Evolutionary conservation across 768 basidiomycete species (phyloP), one percentile per base, ranked within the genome.

Genomic region (Pulveroboletus ravenelii): DNA sequence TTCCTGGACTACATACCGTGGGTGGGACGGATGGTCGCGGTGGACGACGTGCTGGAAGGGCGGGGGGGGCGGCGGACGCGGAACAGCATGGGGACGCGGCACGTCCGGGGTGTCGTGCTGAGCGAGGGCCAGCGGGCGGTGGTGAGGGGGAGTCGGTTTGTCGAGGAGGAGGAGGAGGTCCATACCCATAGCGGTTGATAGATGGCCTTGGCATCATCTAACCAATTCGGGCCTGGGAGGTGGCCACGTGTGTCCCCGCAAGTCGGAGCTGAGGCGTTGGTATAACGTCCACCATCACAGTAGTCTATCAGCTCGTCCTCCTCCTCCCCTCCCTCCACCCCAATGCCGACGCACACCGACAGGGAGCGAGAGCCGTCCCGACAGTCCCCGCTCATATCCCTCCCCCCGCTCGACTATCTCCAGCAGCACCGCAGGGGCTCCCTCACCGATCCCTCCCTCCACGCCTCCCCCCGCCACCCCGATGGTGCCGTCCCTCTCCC

Each of bases 401-500:
- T 91, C 29, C 82, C 85, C 3, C 87, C 88, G 9, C 81, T 90
- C 60, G 84, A 89, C 64, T 83, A 78, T 64, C 77, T 89, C 23
- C 87, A 89, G 65, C 87, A 78, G 48, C 89, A 89, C 62, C 80
- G 88, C n/a, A 72, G 87, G 51, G 87, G 87, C 52, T 90, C 89
- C 2, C 85, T 89, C 63, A 88, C 88, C 8, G 89, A 91, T 73
- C 88, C 88, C 3, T 83, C 84, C 37, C 75, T 89, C 44, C 86
- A 88, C 69, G 82, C 80, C 25, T 68, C 75, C 32, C 49, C 45
- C 37, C 55, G 53, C 54, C 53, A 60, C 20, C 41, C 53, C 43
- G 62, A 61, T 60, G 56, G 48, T 64, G 56, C 45, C 49, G 51
- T 53, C 53, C 48, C 52, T 45, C 51, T 35, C 47, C 14, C 37